Evolutionary conservation across 208 protist species (phyloP), one percentile per base, ranked within the genome.

Genomic region (Leptomonas pyrrhocoris): DNA sequence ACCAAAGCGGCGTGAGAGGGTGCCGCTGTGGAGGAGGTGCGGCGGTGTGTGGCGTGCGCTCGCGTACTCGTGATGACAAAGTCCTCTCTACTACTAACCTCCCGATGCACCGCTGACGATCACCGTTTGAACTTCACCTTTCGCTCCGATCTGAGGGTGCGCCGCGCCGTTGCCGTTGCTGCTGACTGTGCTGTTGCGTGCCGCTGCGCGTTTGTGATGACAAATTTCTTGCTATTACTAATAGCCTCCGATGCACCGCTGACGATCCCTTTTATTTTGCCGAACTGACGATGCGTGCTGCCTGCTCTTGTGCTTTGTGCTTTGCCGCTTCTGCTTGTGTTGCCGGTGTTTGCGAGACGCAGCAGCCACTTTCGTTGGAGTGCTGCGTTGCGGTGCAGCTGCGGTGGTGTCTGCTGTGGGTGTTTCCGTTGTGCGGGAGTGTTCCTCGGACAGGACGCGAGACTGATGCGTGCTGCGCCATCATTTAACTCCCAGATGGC

Each of bases 131-230:
- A 80, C 76, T 81, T 83, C 50, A 63, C 76, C 77, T 86, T 83
- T 83, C 80, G 80, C 80, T 85, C 80, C 76, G 80, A 81, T 79
- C 76, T 85, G 80, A 85, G 62, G 31, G 21, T 50, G 40, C 40
- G 57, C 40, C 28, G 48, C 21, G 48, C 18, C 40, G 15, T 15
- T 51, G 46, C 46, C 46, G 8, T 8, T n/a, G n/a, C n/a, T n/a
- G n/a, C n/a, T n/a, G n/a, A n/a, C 46, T 13, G 66, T 27, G 50
- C 34, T 36, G 62, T 21, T 27, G 50, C 27, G 61, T 43, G 27
- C 28, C 15, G 21, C 23, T 40, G 65, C 28, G 28, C n/a, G 19
- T 27, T 13, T 38, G 45, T 62, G 66, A 71, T 71, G 65, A 71
- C 30, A 71, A 71, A 71, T 51, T 61, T 15, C 65, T 71, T 54